Base-by-base conservation (phyloP, 768 basidiomycete genomes). In the Tricholoma furcatifolium region DNA sequence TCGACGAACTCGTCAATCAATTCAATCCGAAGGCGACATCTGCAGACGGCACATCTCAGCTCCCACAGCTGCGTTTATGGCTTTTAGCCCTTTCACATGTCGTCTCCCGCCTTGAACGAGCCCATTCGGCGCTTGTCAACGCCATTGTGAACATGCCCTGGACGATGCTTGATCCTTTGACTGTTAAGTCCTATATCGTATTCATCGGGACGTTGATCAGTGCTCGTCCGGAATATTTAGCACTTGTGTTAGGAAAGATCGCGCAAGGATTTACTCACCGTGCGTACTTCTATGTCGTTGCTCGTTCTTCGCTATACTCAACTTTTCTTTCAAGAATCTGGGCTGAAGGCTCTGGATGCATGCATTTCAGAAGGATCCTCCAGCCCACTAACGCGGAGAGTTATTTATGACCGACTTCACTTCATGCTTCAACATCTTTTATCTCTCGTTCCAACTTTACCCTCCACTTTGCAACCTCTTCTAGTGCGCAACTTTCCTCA, bases 161-260 rank as follows among this genome's bases (percentile, higher is more conserved):
- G 97, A 87, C 90, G 14, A 90, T 85, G n/a, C 83, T 93, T 70
- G 94, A 96, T 63, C 81, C 81, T 30, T 72, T 75, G 31, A 90
- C 96, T 58, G 93, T 95, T 47, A 88, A 87, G 69, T 85, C 87
- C 4, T 98, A 96, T 70, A 88, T 87, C 27, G 80, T 88, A 32
- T 97, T 97, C 66, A 82, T 93, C 43, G 91, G 92, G 23, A 91
- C 95, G 76, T 82, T 99, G 36, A 81, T 96, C 60, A 93, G 90
- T 56, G 92, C 96, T 20, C 75, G 88, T 56, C 91, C 95, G 54
- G 93, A 97, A 71, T 98, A 96, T 70, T 78, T 96, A 30, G 87
- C 87, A 20, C 77, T 89, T 47, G 85, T 98, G 6, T 82, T 98
- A 5, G 78, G 79, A 53, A 93, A 83, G 71, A 85, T 91, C 36